phyloP scores from a whole-genome alignment of 1,284 basidiomycete species.

The Sutorius eximius region DNA sequence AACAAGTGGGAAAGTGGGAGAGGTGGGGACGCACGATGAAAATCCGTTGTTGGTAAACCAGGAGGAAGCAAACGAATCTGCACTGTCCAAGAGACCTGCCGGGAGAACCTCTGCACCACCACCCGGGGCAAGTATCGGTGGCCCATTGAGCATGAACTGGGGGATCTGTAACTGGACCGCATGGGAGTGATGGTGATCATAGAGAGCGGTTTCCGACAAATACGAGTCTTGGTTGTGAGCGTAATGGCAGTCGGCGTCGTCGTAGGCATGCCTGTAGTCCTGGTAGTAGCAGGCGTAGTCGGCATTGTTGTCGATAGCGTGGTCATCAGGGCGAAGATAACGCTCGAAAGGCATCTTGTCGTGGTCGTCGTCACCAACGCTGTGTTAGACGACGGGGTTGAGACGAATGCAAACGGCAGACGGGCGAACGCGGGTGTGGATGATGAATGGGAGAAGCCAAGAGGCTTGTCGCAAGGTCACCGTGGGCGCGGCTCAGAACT shows the following conservation, averaged over 20 bases:
- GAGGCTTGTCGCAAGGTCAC: background rate
- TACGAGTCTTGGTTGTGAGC: slow-evolving; percentile 1
- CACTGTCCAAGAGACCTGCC: slow-evolving; percentile 40
- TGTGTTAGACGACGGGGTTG: background rate
- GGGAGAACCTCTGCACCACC: slow-evolving; percentile 70
- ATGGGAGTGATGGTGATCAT: slow-evolving; percentile 30
- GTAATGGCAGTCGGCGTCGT: slow-evolving; percentile 14
- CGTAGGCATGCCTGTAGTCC: slow-evolving; percentile 9
- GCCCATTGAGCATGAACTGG: slow-evolving; percentile 55
- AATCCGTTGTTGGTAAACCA: slow-evolving; percentile 54
- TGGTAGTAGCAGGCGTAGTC: slow-evolving; percentile 17
- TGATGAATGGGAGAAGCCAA: background rate
- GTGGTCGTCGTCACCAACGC: slow-evolving; percentile 2
- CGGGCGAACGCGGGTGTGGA: too few species aligned
- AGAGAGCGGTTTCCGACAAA: slow-evolving; percentile 3
- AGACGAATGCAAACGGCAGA: background rate
- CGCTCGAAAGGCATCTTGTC: slow-evolving; percentile 41
- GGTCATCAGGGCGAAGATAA: slow-evolving; percentile 33
- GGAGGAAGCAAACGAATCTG: slow-evolving; percentile 37
- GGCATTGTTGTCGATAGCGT: background rate
- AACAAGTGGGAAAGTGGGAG: slow-evolving; percentile 11
- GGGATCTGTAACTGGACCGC: slow-evolving; percentile 62
- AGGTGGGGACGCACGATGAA: slow-evolving; percentile 23
- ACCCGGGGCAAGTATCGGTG: slow-evolving; percentile 62
- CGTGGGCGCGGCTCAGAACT: background rate